Evolutionary conservation across 106 monocot species (phyloP), one percentile per base, ranked within the genome.

Genomic region (Dioscorea alata): DNA sequence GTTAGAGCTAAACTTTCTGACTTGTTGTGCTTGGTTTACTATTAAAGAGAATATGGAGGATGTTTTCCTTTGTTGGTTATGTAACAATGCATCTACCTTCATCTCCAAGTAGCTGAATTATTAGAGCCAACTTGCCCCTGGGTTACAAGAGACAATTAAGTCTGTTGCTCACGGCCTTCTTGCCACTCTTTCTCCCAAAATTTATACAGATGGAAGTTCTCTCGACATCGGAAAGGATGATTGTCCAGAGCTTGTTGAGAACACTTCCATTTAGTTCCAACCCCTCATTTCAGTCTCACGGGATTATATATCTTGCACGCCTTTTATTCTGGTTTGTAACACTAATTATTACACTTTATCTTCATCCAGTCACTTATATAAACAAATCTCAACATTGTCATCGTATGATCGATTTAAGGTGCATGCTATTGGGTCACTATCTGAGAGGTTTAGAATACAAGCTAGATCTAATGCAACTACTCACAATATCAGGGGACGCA

Each of bases 261-360:
- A 94, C 81, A 74, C 89, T 50, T 82, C 82, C 21, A n/a, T n/a
- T n/a, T n/a, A n/a, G n/a, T n/a, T n/a, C n/a, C n/a, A n/a, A n/a
- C n/a, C n/a, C n/a, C n/a, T n/a, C n/a, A n/a, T n/a, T n/a, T n/a
- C n/a, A n/a, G n/a, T n/a, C n/a, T n/a, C n/a, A n/a, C n/a, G n/a
- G 70, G 94, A 94, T 64, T n/a, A n/a, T n/a, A n/a, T 94, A 94
- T 66, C 86, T 94, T 49, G 94, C 89, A 24, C 94, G 94, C 4
- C 84, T 94, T 8, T 68, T 94, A 0, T 94, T 94, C 78, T 94
- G 94, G 94, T 94, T 69, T 66, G 34, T 7, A 4, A 7, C 34
- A 34, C 34, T 7, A 34, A 7, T 8, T 58, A 75, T 31, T 60
- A n/a, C 49, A 13, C 8, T 14, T 6, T 23, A 23, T 20, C 13